Evolutionary conservation across 1,284 basidiomycete genomes (phyloP), one percentile per base, ranked within the genome.

Genomic region (Moesziomyces parantarcticus): DNA sequence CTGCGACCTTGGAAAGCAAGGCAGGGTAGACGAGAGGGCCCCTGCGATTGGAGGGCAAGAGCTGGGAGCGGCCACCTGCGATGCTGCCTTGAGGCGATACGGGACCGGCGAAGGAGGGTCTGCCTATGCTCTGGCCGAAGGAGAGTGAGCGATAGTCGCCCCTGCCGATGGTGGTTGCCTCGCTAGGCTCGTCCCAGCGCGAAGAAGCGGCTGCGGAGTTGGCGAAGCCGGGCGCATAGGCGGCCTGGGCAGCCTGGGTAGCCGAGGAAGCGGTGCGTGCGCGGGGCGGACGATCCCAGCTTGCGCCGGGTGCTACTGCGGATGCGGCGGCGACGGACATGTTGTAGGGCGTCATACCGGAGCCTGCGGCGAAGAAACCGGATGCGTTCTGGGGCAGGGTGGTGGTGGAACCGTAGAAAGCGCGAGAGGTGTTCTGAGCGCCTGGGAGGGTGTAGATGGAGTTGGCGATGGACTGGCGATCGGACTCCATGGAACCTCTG

Each of bases 1-100:
- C 92, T 1, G 96, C 94, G 11, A 99, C 94, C 53, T 91, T 91
- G 29, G 95, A 98, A 6, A 99, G 88, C 20, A 99, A 87, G 2
- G 97, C 96, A 8, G 97, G 95, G 85, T 98, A 97, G 50, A 98
- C 91, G 45, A 92, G 51, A 13, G 75, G 76, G 6, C 75, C 76
- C n/a, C 68, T 51, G 23, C 76, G 74, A 48, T 48, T 57, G 5
- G 62, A 22, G 13, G 62, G 44, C 14, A 49, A 20, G 40, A 45
- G 25, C 26, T 45, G 48, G 1, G 57, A 49, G 10, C 36, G 45
- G 5, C 54, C 62, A 4, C 59, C 54, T 29, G 47, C 34, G 45
- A 70, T 60, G 58, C 73, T 78, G 47, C 65, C 69, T 11, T 57
- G 69, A 18, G 73, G 69, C 25, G 73, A 76, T 3, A 25, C 48